These are phyloP conservation scores for Picea glauca DNA, from an alignment of 75 land plant genomes.

Conservation along the genomic window DNA sequence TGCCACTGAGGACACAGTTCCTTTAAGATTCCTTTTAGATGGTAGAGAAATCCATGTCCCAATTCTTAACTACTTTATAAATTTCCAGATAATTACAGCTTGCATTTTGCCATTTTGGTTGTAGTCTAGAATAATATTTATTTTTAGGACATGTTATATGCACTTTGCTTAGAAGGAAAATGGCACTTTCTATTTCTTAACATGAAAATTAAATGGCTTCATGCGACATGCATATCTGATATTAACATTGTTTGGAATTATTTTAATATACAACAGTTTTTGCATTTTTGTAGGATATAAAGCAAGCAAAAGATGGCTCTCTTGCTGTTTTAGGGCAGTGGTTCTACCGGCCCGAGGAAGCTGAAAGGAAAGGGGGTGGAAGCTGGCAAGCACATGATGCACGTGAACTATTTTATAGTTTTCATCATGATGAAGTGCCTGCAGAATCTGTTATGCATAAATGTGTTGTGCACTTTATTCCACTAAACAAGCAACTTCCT, in stretches of 20 bases:
- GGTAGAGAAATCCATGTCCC: too few species aligned
- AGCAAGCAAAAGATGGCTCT: slow-evolving; percentile 67
- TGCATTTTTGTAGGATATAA: slow-evolving; percentile 61
- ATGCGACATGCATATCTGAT: not conserved
- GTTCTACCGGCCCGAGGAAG: slow-evolving; percentile 99
- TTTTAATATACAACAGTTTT: not conserved
- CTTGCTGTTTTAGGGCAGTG: slow-evolving; percentile 90
- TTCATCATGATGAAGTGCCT: slow-evolving; percentile 89
- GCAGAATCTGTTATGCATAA: slow-evolving; percentile 99
- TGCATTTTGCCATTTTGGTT: not conserved
- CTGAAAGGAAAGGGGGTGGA: slow-evolving; percentile 85
- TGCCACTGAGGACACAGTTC: too few species aligned
- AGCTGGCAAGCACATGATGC: slow-evolving; percentile 75
- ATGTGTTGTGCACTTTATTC: slow-evolving; percentile 95
- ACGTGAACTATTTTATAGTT: slow-evolving; percentile 97
- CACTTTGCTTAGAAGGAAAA: not conserved
- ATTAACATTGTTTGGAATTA: not conserved
- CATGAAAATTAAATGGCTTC: not conserved
- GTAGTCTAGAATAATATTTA: not conserved
- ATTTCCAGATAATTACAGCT: not conserved
- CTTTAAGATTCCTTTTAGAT: too few species aligned
- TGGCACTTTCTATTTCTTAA: not conserved
- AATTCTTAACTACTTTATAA: not conserved
- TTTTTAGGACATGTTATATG: not conserved
- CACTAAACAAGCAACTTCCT: slow-evolving; percentile 75